A percentile compares a stretch with the other conserved stretches of the same genome.
These are phyloP conservation scores for Pisolithus marmoratus DNA, from an alignment of 768 basidiomycete species.

Conservation along the genomic window DNA sequence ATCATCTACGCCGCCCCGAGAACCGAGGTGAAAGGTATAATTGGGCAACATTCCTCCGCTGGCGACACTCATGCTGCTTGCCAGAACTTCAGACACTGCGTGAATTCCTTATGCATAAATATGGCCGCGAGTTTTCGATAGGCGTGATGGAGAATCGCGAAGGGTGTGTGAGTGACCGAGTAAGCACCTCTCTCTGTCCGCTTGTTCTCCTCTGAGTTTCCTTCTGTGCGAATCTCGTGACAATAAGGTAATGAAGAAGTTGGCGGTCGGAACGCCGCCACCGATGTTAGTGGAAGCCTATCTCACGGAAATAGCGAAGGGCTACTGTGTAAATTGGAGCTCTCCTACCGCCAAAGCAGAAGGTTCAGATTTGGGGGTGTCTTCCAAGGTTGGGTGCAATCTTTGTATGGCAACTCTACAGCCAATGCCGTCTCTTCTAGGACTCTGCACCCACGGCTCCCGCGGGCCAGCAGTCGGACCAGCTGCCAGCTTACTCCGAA, in stretches of 20 bases:
- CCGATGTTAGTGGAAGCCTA: constrained; percentile 80
- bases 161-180: constrained; percentile 76
- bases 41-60: not conserved
- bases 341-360: constrained; percentile 27
- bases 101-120: constrained; percentile 95
- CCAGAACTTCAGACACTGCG: constrained; percentile 85
- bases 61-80: not conserved
- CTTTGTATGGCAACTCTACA: not conserved
- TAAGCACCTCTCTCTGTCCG: constrained; percentile 31
- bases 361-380: constrained; percentile 30
- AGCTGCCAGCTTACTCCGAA: constrained; percentile 25
- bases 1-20: constrained; percentile 89
- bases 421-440: constrained; percentile 1
- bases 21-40: constrained; percentile 80
- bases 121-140: constrained; percentile 82
- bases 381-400: constrained; percentile 32
- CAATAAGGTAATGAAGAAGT: constrained; percentile 68
- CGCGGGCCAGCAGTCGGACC: constrained; percentile 8
- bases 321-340: constrained; percentile 71
- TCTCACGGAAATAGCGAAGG: constrained; percentile 82
- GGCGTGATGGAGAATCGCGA: constrained; percentile 85
- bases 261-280: constrained; percentile 64
- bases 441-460: not conserved
- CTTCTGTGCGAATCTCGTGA: not conserved
- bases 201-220: not conserved